Conservation (phyloP, 129 eudicot species). For the Pulicaria dysenterica region DNA sequence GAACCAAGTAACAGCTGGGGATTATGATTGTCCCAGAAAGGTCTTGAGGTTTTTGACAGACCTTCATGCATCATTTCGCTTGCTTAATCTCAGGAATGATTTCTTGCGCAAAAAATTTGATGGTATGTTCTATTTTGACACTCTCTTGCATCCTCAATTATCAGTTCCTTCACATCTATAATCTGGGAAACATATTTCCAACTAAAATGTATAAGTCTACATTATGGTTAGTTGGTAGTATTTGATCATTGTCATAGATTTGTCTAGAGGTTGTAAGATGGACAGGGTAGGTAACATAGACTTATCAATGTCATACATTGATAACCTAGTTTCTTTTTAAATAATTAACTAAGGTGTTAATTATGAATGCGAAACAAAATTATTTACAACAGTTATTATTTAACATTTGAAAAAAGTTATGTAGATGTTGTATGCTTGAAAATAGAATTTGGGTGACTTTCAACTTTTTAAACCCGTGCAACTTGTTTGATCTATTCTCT, state of each 20-base stretch:
- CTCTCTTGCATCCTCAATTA: not conserved
- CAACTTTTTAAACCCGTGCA: not conserved
- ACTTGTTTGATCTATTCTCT: not conserved
- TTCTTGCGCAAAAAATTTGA: slow-evolving; percentile 90
- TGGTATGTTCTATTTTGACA: slow-evolving; percentile 40
- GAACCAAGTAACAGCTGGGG: slow-evolving; percentile 92
- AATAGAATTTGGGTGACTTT: not conserved
- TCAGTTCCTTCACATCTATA: not conserved
- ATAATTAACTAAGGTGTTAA: too few species aligned
- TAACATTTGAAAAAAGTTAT: not conserved
- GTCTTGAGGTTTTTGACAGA: slow-evolving; percentile 84
- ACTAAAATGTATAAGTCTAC: not conserved
- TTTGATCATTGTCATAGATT: not conserved
- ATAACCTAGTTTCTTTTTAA: too few species aligned
- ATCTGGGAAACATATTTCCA: not conserved
- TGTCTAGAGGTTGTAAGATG: not conserved
- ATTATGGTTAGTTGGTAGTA: not conserved
- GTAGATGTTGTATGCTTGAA: not conserved
- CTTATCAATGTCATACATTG: too few species aligned
- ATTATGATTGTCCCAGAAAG: slow-evolving; percentile 90
- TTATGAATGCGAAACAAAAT: not conserved
- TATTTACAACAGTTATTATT: not conserved
- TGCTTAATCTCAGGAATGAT: slow-evolving; percentile 96
- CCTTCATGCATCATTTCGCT: slow-evolving; percentile 88
- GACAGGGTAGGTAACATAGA: not conserved